phyloP scores from a whole-genome alignment of 2,329 filamentous ascomycete genomes.

The Diaporthe amygdali region DNA sequence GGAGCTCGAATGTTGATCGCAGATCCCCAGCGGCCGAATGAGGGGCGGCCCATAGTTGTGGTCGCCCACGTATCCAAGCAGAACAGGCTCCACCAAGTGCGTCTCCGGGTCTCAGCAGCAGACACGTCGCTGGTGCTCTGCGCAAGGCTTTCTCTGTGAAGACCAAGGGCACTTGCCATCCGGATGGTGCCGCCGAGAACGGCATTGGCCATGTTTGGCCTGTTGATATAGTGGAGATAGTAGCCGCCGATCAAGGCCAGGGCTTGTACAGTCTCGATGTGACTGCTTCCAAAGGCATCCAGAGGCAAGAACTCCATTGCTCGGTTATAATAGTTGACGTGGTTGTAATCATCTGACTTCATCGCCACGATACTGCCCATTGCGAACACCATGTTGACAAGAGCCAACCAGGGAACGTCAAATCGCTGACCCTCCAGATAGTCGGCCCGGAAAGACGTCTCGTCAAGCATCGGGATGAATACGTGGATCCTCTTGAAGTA shows the following conservation, averaged over 20 bases:
- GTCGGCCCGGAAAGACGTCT: conserved; percentile 70
- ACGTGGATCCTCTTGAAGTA: conserved; percentile 78
- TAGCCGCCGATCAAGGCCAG: conserved; percentile 74
- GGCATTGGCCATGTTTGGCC: conserved; percentile 78
- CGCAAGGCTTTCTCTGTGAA: conserved; percentile 67
- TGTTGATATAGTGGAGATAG: conserved; percentile 80
- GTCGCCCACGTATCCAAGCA: conserved; percentile 77
- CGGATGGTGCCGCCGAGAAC: conserved; percentile 73
- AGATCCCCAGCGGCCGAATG: conserved; percentile 69
- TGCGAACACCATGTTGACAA: conserved; percentile 79
- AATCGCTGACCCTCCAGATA: conserved; percentile 66
- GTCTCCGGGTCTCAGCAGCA: conserved; percentile 64
- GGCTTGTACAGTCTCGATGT: conserved; percentile 76
- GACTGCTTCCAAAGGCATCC: conserved; percentile 71
- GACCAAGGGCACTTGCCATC: conserved; percentile 75
- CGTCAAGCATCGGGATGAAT: conserved; percentile 76
- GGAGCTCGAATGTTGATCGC: conserved; percentile 71
- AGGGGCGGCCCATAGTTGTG: conserved; percentile 73
- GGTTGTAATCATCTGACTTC: conserved; percentile 68
- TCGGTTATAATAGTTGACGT: conserved; percentile 72
- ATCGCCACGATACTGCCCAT: conserved; percentile 75
- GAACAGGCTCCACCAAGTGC: conserved; percentile 79
- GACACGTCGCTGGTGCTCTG: conserved; percentile 51
- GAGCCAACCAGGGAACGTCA: conserved; percentile 72
- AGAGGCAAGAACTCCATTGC: conserved; percentile 71